Evolutionary conservation across 148 eudicot genomes (phyloP), one percentile per base, ranked within the genome.

Genomic region (Salicornia ramosissima): DNA sequence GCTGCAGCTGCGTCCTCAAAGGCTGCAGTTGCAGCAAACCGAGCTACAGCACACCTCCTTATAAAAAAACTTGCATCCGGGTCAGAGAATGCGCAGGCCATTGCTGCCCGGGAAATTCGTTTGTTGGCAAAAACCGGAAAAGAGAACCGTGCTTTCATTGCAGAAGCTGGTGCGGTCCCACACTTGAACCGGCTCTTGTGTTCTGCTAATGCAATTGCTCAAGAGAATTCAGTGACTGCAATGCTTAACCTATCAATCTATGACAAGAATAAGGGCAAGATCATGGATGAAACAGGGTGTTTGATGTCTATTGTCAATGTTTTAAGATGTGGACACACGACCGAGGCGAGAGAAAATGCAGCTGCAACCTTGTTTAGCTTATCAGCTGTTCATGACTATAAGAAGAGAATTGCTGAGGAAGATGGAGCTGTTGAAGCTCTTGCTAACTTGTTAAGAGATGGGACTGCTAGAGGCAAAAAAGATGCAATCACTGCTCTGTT

Each of bases 181-280:
- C 86, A 78, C 71, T 77, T 92, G 50, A 85, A 84, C 69, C 76
- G 22, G 72, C 79, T 92, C 34, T 83, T 92, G 58, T 67, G 71
- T 1, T 90, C 94, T 21, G 26, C 55, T 1, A 83, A 85, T 69
- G 79, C 86, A 10, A 75, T 81, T 67, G 91, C 96, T 61, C 98
- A 92, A 65, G 98, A 92, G 80, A 90, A 90, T 65, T 88, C 98
- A 2, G 98, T 92, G 34, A 92, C 98, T 4, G 98, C 98, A 18
- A 76, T 92, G 75, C 82, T 92, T 6, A 92, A 92, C 71, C 60
- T 92, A 15, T 92, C 98, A 0, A 92, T 92, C 25, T 78, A 83
- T 57, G 94, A 83, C 46, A 85, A 85, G 81, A 92, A 90, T 47
- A 92, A 90, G 60, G 50, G 81, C 51, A 70, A 52, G 53, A 90